These are phyloP conservation scores for Phytophthora tubulina DNA, from an alignment of 352 stramenopile species.

Conservation along the genomic window DNA sequence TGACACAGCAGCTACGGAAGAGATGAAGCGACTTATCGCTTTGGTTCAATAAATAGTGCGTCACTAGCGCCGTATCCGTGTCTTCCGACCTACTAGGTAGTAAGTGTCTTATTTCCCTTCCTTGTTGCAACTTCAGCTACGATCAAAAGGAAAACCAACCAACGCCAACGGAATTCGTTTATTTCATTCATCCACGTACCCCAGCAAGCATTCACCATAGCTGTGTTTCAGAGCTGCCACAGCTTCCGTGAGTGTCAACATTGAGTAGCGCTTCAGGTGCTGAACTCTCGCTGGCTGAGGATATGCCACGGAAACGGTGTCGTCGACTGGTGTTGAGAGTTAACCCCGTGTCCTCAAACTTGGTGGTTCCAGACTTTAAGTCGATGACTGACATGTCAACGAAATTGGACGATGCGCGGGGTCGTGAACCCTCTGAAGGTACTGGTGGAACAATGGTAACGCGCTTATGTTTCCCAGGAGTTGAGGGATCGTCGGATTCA, in stretches of 20 bases:
- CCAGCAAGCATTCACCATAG: conserved; percentile 68
- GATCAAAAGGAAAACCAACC: no score
- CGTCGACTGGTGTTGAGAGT: conserved; percentile 17
- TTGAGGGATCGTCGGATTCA: conserved; percentile 20
- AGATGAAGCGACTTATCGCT: background rate
- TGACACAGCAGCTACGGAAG: background rate
- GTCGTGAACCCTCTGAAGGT: conserved; percentile 10
- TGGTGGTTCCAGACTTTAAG: conserved; percentile 25
- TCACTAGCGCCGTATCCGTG: no score
- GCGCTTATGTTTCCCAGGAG: conserved; percentile 21
- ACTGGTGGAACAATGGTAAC: conserved; percentile 22
- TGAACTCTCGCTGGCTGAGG: conserved; percentile 44
- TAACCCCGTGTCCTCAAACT: conserved; percentile 13
- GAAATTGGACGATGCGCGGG: conserved; percentile 39
- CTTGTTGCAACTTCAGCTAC: no score
- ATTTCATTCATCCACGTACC: conserved; percentile 43
- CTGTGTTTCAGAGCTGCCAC: conserved; percentile 53
- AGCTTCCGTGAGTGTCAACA: conserved; percentile 66
- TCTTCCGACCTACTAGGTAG: no score
- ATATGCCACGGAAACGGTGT: conserved; percentile 38
- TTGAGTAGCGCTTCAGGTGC: conserved; percentile 58
- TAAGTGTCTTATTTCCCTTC: no score
- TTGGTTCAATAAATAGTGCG: no score
- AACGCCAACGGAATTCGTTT: no score
- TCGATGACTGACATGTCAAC: conserved; percentile 38